Percentiles rank a stretch among this genome's conserved stretches.
These are phyloP conservation scores for Auriculariales sp. DNA, from an alignment of 768 basidiomycete species.

Conservation along the genomic window DNA sequence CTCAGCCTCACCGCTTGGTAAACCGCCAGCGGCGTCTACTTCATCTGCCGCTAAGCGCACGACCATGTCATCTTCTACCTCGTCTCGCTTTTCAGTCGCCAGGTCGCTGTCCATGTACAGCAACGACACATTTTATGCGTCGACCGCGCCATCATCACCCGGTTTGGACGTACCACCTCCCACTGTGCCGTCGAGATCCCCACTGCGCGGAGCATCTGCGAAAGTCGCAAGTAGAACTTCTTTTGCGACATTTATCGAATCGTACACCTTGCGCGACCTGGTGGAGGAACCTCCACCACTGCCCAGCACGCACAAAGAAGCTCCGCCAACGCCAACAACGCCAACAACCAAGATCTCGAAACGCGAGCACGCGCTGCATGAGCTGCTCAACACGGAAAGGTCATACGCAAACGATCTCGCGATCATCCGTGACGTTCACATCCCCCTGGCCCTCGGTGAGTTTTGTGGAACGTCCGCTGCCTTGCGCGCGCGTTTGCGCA, in stretches of 20 bases:
- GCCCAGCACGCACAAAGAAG: neutral
- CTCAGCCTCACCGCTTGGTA: too few species aligned
- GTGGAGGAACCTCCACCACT: neutral
- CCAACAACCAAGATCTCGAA: conserved; percentile 32
- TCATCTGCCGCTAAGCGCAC: neutral
- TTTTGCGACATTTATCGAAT: neutral
- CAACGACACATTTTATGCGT: neutral
- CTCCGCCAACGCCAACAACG: neutral
- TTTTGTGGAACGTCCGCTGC: conserved; percentile 2
- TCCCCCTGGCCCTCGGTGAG: conserved; percentile 64
- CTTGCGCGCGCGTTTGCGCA: conserved; percentile 17
- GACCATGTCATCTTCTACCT: neutral
- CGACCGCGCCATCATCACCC: neutral
- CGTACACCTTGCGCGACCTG: neutral
- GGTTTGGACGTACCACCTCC: neutral
- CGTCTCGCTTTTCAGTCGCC: neutral
- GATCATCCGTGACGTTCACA: conserved; percentile 61
- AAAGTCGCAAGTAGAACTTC: neutral
- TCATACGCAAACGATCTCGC: conserved; percentile 77
- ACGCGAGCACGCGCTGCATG: conserved; percentile 62
- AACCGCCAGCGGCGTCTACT: neutral
- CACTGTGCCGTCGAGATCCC: neutral
- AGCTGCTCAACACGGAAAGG: conserved; percentile 64
- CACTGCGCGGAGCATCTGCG: neutral
- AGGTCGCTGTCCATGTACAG: conserved; percentile 1